A percentile compares a stretch with the other conserved stretches of the same genome.
These are phyloP conservation scores for Nasturtium officinale DNA, from an alignment of 345 rosid genomes.

Conservation along the genomic window DNA sequence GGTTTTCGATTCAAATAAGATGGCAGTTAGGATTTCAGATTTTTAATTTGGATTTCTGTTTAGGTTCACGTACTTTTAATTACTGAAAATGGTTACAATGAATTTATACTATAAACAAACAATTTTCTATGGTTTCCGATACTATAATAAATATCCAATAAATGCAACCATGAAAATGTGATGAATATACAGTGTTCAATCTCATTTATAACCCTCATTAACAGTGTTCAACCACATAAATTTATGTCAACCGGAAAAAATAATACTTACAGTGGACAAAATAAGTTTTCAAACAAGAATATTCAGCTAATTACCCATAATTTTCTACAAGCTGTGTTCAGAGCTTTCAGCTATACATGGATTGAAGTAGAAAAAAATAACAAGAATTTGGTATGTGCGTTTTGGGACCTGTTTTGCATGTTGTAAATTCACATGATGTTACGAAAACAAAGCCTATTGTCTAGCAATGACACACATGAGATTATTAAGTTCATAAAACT, in stretches of 20 bases:
- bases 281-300: background rate
- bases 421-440: background rate
- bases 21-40: background rate
- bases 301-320: background rate
- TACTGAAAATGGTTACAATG: background rate
- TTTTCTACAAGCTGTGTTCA: background rate
- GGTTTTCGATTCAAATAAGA: background rate
- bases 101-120: background rate
- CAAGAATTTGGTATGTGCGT: background rate
- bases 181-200: background rate
- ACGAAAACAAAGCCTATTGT: background rate
- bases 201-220: background rate
- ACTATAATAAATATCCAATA: too few relatives aligned
- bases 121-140: background rate
- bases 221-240: background rate
- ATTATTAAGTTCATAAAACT: background rate
- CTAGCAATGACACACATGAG: background rate
- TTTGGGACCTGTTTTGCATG: background rate
- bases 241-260: background rate
- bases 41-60: background rate
- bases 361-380: background rate
- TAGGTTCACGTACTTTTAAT: background rate
- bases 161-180: background rate
- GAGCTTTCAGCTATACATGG: background rate
- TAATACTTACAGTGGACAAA: background rate